Base-by-base conservation (phyloP, 2,329 filamentous ascomycete genomes). In the Cytospora leucostoma region DNA sequence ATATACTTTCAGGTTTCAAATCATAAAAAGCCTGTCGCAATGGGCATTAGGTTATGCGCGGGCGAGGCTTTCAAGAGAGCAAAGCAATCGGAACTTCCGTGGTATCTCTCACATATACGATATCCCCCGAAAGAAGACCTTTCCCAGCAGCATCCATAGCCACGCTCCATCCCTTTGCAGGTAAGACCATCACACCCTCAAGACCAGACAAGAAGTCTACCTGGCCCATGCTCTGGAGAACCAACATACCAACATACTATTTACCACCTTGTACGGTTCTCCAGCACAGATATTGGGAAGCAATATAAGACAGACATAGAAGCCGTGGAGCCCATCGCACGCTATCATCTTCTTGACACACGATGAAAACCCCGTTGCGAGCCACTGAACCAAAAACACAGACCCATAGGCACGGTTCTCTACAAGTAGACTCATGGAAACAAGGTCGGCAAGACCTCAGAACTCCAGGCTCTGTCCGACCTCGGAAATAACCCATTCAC, bases 401-500 rank as follows among this genome's bases (percentile, higher is more conserved):
- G 7, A 47, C 5, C 44, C 44, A 47, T 17, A 19, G 17, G 44
- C 21, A 47, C n/a, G 12, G 17, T 37, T 13, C 35, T 13, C 35
- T 13, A 6, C 35, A 37, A 37, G 12, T 6, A 37, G 35, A 13
- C 35, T 37, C 35, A 37, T 7, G 35, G 8, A 37, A 37, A 37
- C 8, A 37, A 37, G 12, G 12, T 7, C 12, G 12, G 8, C 35
- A 37, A 13, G 35, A 4, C 11, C 56, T 77, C 70, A 86, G 17
- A 87, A 73, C 64, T 79, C 79, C 56, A 85, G 76, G 63, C 80
- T 83, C 74, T 89, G 85, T 4, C 91, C 91, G 56, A 83, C 79
- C 68, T 80, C 79, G 13, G 91, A 89, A 54, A 96, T 80, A 38
- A 90, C 78, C 75, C 96, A 97, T 68, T 90, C 86, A 73, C 92